Evolutionary conservation across 495 filamentous ascomycete species (phyloP).

Genomic region (Aspergillus baeticus): DNA sequence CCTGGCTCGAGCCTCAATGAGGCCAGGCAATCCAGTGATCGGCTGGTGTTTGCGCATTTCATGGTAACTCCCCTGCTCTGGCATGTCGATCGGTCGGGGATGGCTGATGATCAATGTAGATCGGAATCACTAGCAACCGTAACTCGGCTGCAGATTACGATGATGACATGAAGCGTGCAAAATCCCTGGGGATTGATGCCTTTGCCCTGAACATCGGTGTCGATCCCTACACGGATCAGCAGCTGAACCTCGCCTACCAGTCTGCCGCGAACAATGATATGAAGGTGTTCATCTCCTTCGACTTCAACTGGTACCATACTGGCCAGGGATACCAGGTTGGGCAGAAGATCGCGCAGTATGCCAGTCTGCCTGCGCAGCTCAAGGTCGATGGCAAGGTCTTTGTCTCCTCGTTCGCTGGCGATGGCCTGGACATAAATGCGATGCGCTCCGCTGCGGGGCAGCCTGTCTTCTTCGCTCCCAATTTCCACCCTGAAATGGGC

Average conservation of each 20-base stretch:
- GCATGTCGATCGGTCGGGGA: not conserved
- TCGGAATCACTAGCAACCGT: slow-evolving; percentile 53
- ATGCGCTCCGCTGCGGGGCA: slow-evolving; percentile 46
- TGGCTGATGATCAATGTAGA: slow-evolving; percentile 27
- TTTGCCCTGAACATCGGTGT: slow-evolving; percentile 61
- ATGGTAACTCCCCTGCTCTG: slow-evolving; percentile 41
- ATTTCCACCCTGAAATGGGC: slow-evolving; percentile 48
- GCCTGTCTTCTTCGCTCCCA: slow-evolving; percentile 56
- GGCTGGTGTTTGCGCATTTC: slow-evolving; percentile 58
- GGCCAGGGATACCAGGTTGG: slow-evolving; percentile 43
- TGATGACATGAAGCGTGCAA: slow-evolving; percentile 56
- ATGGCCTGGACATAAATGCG: slow-evolving; percentile 46
- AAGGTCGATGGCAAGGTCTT: slow-evolving; percentile 56
- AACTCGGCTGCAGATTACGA: slow-evolving; percentile 51
- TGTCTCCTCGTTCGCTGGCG: slow-evolving; percentile 55
- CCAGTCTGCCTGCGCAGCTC: slow-evolving; percentile 49
- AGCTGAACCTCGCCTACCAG: slow-evolving; percentile 55
- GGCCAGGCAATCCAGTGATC: not conserved
- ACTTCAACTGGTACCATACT: slow-evolving; percentile 54
- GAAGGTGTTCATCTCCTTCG: slow-evolving; percentile 63
- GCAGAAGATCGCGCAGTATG: slow-evolving; percentile 49
- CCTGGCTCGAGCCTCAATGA: not conserved
- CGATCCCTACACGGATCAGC: slow-evolving; percentile 51
- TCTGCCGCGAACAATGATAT: slow-evolving; percentile 57
- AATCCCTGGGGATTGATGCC: slow-evolving; percentile 56